Conservation (phyloP, 2,329 filamentous ascomycete genomes). For the Cladophialophora chaetospira region DNA sequence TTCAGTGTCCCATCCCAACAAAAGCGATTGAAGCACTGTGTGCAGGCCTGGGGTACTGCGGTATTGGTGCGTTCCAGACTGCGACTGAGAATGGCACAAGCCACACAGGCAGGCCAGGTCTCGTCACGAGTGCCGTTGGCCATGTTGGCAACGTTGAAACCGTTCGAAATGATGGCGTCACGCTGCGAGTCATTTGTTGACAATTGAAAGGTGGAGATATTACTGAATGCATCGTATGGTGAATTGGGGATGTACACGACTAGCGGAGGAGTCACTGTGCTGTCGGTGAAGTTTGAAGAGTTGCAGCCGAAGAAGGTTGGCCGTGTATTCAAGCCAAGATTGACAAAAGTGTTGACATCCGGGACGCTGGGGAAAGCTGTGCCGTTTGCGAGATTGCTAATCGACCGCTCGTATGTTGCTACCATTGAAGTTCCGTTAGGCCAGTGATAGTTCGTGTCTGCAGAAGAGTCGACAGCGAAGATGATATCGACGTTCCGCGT, state of each 20-base stretch:
- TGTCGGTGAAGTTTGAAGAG: conserved; percentile 61
- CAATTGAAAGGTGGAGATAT: conserved; percentile 58
- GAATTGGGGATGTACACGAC: conserved; percentile 87
- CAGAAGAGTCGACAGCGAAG: conserved; percentile 77
- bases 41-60: conserved; percentile 69
- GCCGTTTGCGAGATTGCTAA: conserved; percentile 62
- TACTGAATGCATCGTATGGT: conserved; percentile 75
- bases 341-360: conserved; percentile 75
- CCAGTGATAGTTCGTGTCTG: conserved; percentile 69
- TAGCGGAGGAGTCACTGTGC: conserved; percentile 64
- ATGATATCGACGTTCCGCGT: conserved; percentile 74
- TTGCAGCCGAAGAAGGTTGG: conserved; percentile 84
- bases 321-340: conserved; percentile 70
- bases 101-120: conserved; percentile 81
- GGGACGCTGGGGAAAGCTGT: conserved; percentile 73
- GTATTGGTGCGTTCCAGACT: conserved; percentile 73
- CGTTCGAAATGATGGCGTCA: conserved; percentile 81
- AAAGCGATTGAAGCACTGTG: conserved; percentile 74
- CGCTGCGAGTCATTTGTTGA: conserved; percentile 54
- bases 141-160: conserved; percentile 79
- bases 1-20: conserved; percentile 86
- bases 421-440: conserved; percentile 76
- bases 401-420: conserved; percentile 70
- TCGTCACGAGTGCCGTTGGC: conserved; percentile 74
- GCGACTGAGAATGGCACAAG: conserved; percentile 79